Evolutionary conservation across 78 protist genomes (phyloP).

Genomic region (Planoprotostelium fungivorum): DNA sequence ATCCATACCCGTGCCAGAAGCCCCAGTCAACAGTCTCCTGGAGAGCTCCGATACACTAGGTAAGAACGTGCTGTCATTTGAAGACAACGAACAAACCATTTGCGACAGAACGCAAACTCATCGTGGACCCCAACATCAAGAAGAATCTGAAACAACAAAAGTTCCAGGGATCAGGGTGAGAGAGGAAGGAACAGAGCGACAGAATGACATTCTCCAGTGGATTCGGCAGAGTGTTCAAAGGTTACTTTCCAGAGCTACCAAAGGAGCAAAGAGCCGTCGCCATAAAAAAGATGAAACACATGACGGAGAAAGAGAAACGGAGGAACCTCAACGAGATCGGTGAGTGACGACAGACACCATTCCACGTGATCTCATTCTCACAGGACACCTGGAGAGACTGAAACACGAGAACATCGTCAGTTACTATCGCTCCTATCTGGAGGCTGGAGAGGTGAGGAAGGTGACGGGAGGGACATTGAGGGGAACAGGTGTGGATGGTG

Average conservation of each 20-base stretch:
- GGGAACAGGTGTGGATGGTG: slow-evolving; percentile 68
- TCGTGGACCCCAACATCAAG: not conserved
- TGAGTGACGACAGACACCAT: no score
- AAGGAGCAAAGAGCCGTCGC: slow-evolving; percentile 52
- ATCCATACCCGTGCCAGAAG: not conserved
- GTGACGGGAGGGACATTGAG: slow-evolving; percentile 55
- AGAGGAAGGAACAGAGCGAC: not conserved
- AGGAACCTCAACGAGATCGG: slow-evolving; percentile 67
- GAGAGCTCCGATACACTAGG: not conserved
- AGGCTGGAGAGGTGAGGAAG: slow-evolving; percentile 46
- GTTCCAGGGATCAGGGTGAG: not conserved
- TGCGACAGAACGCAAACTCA: not conserved
- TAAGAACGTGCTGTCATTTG: not conserved
- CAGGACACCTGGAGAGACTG: slow-evolving; percentile 29
- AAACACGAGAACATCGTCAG: slow-evolving; percentile 50
- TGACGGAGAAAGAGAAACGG: slow-evolving; percentile 42
- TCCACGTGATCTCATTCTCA: no score
- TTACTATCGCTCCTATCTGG: slow-evolving; percentile 31
- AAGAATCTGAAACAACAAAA: not conserved
- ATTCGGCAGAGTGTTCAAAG: slow-evolving; percentile 45
- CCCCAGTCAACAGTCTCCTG: not conserved
- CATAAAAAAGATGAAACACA: slow-evolving; percentile 56
- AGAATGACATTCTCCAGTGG: slow-evolving; percentile 20
- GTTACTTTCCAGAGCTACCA: slow-evolving; percentile 31
- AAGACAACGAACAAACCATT: no score